phyloP scores from a whole-genome alignment of 768 basidiomycete genomes.

The Russula vinacea region DNA sequence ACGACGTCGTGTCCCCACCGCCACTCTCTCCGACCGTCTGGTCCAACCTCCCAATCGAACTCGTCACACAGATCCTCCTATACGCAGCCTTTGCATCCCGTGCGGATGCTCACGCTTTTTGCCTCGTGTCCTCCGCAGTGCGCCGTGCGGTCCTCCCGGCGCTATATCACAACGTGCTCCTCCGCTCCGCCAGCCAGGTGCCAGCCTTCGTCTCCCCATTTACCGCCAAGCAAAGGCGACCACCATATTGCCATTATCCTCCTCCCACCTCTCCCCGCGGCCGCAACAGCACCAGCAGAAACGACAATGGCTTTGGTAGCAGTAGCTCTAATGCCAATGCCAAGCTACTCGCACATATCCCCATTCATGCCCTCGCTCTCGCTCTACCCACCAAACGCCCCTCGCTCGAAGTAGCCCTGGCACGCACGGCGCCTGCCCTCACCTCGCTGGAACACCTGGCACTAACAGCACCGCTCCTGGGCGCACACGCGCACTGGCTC shows the following conservation, averaged over 20 bases:
- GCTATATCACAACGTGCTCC: constrained; percentile 28
- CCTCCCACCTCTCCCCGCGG: neutral
- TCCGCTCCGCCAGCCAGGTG: constrained; percentile 28
- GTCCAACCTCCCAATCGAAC: constrained; percentile 27
- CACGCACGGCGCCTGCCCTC: constrained; percentile 22
- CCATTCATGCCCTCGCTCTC: constrained; percentile 28
- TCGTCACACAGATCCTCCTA: constrained; percentile 25
- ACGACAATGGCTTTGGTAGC: neutral
- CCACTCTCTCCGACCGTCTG: constrained; percentile 12
- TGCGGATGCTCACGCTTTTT: constrained; percentile 24
- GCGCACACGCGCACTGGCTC: constrained; percentile 31
- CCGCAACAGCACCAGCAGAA: neutral
- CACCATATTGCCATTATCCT: neutral
- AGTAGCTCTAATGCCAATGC: constrained; percentile 6
- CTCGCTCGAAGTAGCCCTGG: constrained; percentile 27
- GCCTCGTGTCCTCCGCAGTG: constrained; percentile 31
- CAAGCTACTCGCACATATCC: constrained; percentile 12
- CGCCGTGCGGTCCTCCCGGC: constrained; percentile 29
- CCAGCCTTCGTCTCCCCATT: constrained; percentile 28
- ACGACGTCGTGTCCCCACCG: constrained; percentile 6
- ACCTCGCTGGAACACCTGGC: constrained; percentile 23
- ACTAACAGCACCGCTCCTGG: constrained; percentile 27
- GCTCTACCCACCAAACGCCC: constrained; percentile 27
- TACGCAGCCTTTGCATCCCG: constrained; percentile 27
- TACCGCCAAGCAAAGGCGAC: constrained; percentile 11